Percentiles rank a stretch among this genome's conserved stretches.
Evolutionary conservation across 441 rosid species (phyloP).

Genomic region (Isatis lusitanica): DNA sequence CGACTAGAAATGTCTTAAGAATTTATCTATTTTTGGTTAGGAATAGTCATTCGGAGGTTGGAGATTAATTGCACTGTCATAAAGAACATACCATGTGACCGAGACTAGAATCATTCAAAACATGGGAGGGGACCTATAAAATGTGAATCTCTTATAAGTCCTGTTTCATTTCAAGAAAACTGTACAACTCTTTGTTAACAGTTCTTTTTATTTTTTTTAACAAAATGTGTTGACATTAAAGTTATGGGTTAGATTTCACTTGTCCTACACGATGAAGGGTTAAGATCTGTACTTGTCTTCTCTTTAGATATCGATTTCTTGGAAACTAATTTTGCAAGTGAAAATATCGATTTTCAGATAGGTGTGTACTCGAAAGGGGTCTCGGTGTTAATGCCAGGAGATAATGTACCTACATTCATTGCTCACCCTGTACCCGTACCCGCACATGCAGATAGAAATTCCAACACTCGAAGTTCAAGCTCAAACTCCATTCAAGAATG

Average conservation of each 20-base stretch:
- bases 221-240: neutral
- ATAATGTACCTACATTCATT: conserved; percentile 73
- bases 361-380: conserved; percentile 69
- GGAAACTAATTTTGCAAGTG: neutral
- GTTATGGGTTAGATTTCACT: too few species aligned
- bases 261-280: too few species aligned
- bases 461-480: conserved; percentile 1
- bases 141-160: neutral
- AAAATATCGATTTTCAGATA: conserved; percentile 47
- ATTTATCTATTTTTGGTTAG: neutral
- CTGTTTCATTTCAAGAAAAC: neutral
- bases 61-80: neutral
- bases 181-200: neutral
- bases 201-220: neutral
- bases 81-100: conserved; percentile 9
- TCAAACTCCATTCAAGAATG: conserved; percentile 27
- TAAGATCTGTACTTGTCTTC: neutral
- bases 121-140: conserved; percentile 10
- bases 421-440: conserved; percentile 48
- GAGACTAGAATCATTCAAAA: conserved; percentile 13
- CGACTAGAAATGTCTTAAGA: neutral
- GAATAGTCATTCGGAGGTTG: neutral
- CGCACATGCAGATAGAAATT: neutral
- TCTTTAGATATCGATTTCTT: neutral
- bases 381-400: conserved; percentile 89